These are phyloP conservation scores for Phytophthora crassamura DNA, from an alignment of 352 stramenopile genomes.

Conservation along the genomic window DNA sequence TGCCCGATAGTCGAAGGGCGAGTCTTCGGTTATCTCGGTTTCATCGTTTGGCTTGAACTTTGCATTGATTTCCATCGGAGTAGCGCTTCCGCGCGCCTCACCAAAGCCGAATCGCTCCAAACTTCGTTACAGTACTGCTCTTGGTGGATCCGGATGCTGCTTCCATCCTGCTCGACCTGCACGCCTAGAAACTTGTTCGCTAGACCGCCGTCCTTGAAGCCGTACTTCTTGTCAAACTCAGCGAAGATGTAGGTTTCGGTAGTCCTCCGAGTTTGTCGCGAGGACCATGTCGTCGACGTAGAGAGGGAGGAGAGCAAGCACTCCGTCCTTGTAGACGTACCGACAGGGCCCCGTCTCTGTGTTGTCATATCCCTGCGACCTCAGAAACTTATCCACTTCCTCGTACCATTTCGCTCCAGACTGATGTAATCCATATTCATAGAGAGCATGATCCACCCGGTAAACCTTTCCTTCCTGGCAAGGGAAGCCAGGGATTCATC, in stretches of 20 bases:
- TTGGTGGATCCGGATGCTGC: constrained; percentile 13
- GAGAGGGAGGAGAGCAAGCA: constrained; percentile 19
- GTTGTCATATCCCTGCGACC: too few relatives aligned
- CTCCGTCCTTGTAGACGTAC: constrained; percentile 10
- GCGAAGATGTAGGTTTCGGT: constrained; percentile 26
- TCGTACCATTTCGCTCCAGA: constrained; percentile 22
- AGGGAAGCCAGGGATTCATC: constrained; percentile 10
- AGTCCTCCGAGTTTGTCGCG: constrained; percentile 12
- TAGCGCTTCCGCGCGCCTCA: constrained; percentile 1
- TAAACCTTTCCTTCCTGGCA: constrained; percentile 16
- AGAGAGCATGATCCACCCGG: constrained; percentile 8
- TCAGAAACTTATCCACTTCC: constrained; percentile 18
- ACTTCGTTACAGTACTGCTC: constrained; percentile 9
- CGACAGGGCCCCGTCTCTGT: constrained; percentile 12
- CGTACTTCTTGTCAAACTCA: constrained; percentile 21
- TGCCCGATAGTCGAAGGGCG: constrained; percentile 15
- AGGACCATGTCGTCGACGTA: constrained; percentile 35
- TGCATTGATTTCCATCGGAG: constrained; percentile 14
- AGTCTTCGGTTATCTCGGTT: not conserved
- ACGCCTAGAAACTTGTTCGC: constrained; percentile 10
- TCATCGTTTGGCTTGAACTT: constrained; percentile 1
- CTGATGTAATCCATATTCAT: constrained; percentile 20
- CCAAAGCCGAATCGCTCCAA: constrained; percentile 5
- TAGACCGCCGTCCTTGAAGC: constrained; percentile 21
- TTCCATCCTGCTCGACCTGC: constrained; percentile 12